Conservation (phyloP, 2,329 filamentous ascomycete species). For the Verticillium nonalfalfae region DNA sequence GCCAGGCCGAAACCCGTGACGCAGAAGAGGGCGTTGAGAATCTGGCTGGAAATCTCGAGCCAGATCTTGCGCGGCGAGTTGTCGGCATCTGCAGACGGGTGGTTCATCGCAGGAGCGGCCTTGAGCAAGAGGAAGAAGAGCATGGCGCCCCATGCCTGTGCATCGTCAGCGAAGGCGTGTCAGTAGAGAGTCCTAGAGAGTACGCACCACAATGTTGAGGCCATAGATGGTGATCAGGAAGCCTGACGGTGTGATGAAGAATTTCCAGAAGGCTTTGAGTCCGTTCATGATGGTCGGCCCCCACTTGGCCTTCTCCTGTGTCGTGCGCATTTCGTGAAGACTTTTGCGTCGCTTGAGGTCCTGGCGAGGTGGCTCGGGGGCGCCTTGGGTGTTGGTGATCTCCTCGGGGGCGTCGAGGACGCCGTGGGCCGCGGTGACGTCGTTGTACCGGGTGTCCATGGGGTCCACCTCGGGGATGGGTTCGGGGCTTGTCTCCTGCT, state of each 20-base stretch:
- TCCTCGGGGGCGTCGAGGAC: not conserved
- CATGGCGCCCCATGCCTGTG: conserved; percentile 19
- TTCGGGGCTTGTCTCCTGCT: not conserved
- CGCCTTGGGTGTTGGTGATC: not conserved
- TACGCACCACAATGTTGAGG: conserved; percentile 20
- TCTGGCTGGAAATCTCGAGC: conserved; percentile 10
- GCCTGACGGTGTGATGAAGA: conserved; percentile 18
- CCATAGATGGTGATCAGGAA: conserved; percentile 21
- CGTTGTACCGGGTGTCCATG: not conserved
- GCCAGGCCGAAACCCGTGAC: conserved; percentile 79
- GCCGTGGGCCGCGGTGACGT: not conserved
- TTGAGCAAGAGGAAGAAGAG: conserved; percentile 21
- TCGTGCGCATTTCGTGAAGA: conserved; percentile 13
- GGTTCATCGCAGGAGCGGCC: conserved; percentile 14
- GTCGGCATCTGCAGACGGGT: conserved; percentile 10
- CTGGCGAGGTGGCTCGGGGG: not conserved
- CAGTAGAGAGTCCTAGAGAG: not conserved
- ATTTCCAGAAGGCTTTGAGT: conserved; percentile 20
- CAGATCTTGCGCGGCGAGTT: conserved; percentile 13
- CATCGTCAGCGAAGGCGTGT: not conserved
- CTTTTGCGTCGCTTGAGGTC: conserved; percentile 12
- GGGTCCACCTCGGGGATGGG: not conserved
- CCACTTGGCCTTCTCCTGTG: conserved; percentile 16
- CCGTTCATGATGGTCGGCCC: conserved; percentile 16
- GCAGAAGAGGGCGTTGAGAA: conserved; percentile 70